These are phyloP conservation scores for Penicillium verhagenii DNA, from an alignment of 495 filamentous ascomycete genomes.

Conservation along the genomic window DNA sequence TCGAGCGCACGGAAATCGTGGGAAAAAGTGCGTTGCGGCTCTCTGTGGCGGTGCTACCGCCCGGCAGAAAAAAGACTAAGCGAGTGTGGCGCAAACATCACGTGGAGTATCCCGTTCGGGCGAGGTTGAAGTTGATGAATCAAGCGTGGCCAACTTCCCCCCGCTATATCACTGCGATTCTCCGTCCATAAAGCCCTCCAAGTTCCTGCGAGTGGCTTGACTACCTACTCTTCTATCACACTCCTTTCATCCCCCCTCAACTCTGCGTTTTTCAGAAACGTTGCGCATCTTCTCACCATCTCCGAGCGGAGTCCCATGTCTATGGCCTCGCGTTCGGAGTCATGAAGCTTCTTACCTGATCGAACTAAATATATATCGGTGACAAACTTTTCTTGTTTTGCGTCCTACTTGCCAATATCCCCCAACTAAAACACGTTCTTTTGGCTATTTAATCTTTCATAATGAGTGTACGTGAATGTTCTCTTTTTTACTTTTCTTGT, in stretches of 20 bases:
- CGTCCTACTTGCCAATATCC: not conserved
- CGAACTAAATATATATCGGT: slow-evolving; percentile 31
- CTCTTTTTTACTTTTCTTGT: not conserved
- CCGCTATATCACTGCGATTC: slow-evolving; percentile 7
- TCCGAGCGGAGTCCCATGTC: slow-evolving; percentile 20
- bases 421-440: not conserved
- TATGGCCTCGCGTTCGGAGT: slow-evolving; percentile 37
- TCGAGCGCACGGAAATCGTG: slow-evolving; percentile 31
- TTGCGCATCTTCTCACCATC: not conserved
- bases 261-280: not conserved
- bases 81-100: slow-evolving; percentile 30
- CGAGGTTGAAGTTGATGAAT: slow-evolving; percentile 7
- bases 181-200: slow-evolving; percentile 6
- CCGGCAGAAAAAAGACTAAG: slow-evolving; percentile 34
- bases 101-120: slow-evolving; percentile 26
- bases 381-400: not conserved
- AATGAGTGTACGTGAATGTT: slow-evolving; percentile 48
- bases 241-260: not conserved
- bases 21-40: slow-evolving; percentile 46
- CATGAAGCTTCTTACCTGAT: slow-evolving; percentile 44
- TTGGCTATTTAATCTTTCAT: slow-evolving; percentile 9
- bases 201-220: not conserved
- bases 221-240: not conserved
- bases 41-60: slow-evolving; percentile 37
- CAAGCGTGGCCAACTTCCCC: slow-evolving; percentile 9